These are phyloP conservation scores for Falciphora oryzae DNA, from an alignment of 2,329 filamentous ascomycete species.

Conservation along the genomic window DNA sequence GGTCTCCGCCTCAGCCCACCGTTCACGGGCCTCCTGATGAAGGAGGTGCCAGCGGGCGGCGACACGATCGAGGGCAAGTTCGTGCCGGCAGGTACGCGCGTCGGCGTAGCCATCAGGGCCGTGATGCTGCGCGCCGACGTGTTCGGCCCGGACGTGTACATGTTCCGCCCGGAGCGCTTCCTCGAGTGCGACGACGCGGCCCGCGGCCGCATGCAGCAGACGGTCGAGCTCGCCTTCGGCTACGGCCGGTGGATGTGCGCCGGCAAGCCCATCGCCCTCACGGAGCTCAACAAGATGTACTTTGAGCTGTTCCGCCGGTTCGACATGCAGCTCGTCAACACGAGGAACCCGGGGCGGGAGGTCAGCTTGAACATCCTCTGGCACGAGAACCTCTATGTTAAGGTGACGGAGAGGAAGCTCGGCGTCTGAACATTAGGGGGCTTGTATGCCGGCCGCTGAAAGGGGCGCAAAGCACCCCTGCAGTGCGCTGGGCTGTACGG, in stretches of 20 bases:
- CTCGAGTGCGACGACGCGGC: constrained; percentile 26
- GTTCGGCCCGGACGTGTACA: constrained; percentile 32
- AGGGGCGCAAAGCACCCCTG: too few relatives aligned
- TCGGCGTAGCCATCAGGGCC: constrained; percentile 15
- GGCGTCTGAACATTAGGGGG: neutral
- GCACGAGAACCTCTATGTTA: neutral
- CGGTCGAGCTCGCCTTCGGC: constrained; percentile 37
- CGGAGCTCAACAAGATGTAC: constrained; percentile 38
- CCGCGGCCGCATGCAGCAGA: constrained; percentile 28
- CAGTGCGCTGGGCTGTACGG: too few relatives aligned
- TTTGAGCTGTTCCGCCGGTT: constrained; percentile 7
- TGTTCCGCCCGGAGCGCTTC: constrained; percentile 44
- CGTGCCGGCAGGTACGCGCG: constrained; percentile 24
- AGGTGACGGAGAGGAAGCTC: neutral
- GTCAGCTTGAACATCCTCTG: neutral
- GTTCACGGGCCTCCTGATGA: constrained; percentile 14
- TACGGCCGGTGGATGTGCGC: constrained; percentile 37
- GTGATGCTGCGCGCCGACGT: constrained; percentile 27
- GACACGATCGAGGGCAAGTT: constrained; percentile 24
- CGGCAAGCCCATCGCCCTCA: constrained; percentile 36
- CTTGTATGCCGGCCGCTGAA: too few relatives aligned
- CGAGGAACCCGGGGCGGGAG: neutral
- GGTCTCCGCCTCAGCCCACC: constrained; percentile 19
- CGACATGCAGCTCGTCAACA: neutral
- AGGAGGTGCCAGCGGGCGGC: constrained; percentile 21